phyloP scores from a whole-genome alignment of 306 rosid genomes.

The Canavalia ensiformis region DNA sequence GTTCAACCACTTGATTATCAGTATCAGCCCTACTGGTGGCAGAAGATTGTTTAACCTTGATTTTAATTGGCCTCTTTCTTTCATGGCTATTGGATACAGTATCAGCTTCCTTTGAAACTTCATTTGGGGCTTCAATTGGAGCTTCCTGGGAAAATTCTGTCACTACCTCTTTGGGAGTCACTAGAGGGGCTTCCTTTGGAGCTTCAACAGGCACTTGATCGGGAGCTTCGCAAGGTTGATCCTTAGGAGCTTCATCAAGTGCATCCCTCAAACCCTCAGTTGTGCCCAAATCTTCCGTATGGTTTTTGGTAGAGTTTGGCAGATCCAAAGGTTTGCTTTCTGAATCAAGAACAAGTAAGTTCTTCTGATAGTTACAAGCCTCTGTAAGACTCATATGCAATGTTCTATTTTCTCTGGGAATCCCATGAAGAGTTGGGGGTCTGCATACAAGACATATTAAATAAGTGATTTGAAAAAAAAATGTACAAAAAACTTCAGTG shows the following conservation, averaged over 20 bases:
- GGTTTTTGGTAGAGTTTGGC: conserved; percentile 58
- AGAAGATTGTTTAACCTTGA: conserved; percentile 85
- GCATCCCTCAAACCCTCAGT: conserved; percentile 55
- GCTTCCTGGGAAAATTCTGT: conserved; percentile 55
- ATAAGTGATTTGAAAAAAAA: neutral
- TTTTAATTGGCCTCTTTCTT: conserved; percentile 72
- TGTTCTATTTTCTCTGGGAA: conserved; percentile 82
- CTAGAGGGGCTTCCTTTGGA: conserved; percentile 47
- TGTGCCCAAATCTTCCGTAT: conserved; percentile 51
- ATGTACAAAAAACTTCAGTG: neutral
- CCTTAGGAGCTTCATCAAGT: conserved; percentile 49
- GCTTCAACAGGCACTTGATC: conserved; percentile 50
- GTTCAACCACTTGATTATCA: conserved; percentile 76
- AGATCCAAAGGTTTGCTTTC: conserved; percentile 70
- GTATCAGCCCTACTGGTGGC: conserved; percentile 85
- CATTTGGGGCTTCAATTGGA: conserved; percentile 53
- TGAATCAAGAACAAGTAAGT: conserved; percentile 67
- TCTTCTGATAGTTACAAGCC: conserved; percentile 75
- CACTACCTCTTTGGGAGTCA: conserved; percentile 47
- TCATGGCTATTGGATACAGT: conserved; percentile 71
- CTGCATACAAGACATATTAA: conserved; percentile 59
- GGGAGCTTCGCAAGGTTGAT: conserved; percentile 37
- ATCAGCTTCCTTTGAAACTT: conserved; percentile 70
- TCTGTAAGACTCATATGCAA: conserved; percentile 76
- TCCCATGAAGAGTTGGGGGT: conserved; percentile 86